Base-by-base conservation (phyloP, 805 yeast genomes). In the Cyberlindnera samutprakarnensis region DNA sequence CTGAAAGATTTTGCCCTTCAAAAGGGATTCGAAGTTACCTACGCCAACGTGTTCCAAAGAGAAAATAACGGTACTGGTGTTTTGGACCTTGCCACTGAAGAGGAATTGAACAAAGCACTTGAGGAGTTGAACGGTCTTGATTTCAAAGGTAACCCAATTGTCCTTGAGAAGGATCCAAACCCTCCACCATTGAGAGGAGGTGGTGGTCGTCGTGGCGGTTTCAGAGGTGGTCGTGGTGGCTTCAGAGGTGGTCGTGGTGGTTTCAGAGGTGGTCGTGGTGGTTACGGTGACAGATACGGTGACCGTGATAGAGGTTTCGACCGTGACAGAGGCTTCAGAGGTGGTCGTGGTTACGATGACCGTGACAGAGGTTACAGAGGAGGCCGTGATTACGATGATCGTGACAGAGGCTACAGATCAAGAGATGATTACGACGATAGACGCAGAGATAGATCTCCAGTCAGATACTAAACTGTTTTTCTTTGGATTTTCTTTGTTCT, bases 1-100 rank as follows among this genome's bases (percentile, higher is more conserved):
- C 70, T 83, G 54, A 83, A 87, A 66, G 97, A 90, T 64, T 76
- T 84, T 54, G 87, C 86, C 44, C 72, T 94, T 56, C 87, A 81
- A 40, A 80, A 75, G 59, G 75, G 70, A 41, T 57, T 69, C 42
- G 71, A 75, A 37, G 82, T 86, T 36, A 72, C 79, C 21, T 81
- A 78, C 44, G 55, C 69, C 32, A 61, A 63, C 38, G 70, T 63
- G 36, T 61, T 62, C 43, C 57, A 62, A 34, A 59, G 67, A 53
- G 70, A 64, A 38, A 60, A 61, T 35, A 63, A 62, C 38, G 68
- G 68, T 44, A 60, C 66, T 33, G 70, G 70, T 56, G 67, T 64
- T 37, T 44, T 64, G 35, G 70, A 64, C 45, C 61, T 64, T 44
- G 62, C 66, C 38, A 53, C 83, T 39, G 80, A 78, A 51, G 95